phyloP scores from a whole-genome alignment of 257 asterid genomes.

The Solanum commersonii region DNA sequence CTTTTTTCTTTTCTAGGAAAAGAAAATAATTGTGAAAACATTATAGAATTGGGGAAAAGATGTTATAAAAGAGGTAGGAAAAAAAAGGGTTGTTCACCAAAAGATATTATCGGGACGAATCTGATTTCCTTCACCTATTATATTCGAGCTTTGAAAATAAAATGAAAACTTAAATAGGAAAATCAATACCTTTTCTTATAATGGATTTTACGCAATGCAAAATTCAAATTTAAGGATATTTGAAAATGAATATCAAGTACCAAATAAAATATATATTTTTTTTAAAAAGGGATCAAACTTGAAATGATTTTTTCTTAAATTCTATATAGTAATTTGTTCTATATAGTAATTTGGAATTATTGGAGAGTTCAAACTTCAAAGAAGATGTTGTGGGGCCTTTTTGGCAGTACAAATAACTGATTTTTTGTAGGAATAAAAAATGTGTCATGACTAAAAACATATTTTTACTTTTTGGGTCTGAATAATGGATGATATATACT shows the following conservation, averaged over 20 bases:
- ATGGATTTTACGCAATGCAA: too few relatives aligned
- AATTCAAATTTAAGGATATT: not conserved
- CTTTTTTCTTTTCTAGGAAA: not conserved
- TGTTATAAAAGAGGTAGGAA: not conserved
- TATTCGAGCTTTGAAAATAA: too few relatives aligned
- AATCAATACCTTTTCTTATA: not conserved
- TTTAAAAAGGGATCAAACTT: not conserved
- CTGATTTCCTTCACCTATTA: too few relatives aligned
- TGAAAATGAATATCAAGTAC: not conserved
- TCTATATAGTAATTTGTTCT: not conserved
- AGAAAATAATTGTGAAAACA: not conserved
- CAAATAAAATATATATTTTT: too few relatives aligned
- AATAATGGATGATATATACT: too few relatives aligned
- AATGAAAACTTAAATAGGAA: not conserved
- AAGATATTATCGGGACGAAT: not conserved
- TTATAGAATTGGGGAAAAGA: not conserved
- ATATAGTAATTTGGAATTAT: not conserved
- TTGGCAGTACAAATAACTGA: not conserved
- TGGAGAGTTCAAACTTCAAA: slow-evolving; percentile 20
- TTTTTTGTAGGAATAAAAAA: not conserved
- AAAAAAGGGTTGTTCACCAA: not conserved
- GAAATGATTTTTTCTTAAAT: not conserved
- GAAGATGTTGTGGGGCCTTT: slow-evolving; percentile 33
- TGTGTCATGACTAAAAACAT: too few relatives aligned
- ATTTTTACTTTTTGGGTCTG: too few relatives aligned